Conservation (phyloP, 2,329 filamentous ascomycete species). For the Emmonsiellopsis sp. region DNA sequence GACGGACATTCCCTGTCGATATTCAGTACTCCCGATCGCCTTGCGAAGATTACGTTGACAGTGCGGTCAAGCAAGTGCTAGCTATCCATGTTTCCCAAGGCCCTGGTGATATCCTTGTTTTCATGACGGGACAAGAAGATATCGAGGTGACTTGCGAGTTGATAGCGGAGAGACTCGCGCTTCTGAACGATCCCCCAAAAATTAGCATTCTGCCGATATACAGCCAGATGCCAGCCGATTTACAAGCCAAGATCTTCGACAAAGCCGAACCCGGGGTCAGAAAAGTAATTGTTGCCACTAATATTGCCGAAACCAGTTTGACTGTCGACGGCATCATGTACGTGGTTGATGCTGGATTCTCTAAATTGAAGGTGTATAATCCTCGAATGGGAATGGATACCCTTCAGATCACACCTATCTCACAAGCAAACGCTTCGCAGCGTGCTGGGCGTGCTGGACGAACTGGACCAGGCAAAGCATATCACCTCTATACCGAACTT, state of each 20-base stretch:
- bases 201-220: conserved; percentile 94
- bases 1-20: conserved; percentile 92
- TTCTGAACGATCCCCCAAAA: conserved; percentile 89
- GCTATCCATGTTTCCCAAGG: conserved; percentile 95
- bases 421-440: conserved; percentile 90
- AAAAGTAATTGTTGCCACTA: conserved; percentile 96
- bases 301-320: conserved; percentile 95
- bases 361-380: conserved; percentile 97
- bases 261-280: conserved; percentile 79
- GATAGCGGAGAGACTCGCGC: conserved; percentile 73
- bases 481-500: conserved; percentile 85
- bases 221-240: conserved; percentile 97
- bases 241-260: conserved; percentile 97
- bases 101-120: conserved; percentile 86
- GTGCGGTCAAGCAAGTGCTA: conserved; percentile 89
- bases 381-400: conserved; percentile 99
- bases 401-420: conserved; percentile 93
- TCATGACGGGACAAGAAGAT: conserved; percentile 99
- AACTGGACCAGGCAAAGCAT: conserved; percentile 91
- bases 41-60: conserved; percentile 96
- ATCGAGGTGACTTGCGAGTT: conserved; percentile 96
- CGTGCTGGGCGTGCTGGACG: conserved; percentile 87
- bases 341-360: conserved; percentile 91
- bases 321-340: conserved; percentile 99
- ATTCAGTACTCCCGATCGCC: conserved; percentile 91